Conservation (phyloP, 306 rosid species). For the Erythrophleum fordii region DNA sequence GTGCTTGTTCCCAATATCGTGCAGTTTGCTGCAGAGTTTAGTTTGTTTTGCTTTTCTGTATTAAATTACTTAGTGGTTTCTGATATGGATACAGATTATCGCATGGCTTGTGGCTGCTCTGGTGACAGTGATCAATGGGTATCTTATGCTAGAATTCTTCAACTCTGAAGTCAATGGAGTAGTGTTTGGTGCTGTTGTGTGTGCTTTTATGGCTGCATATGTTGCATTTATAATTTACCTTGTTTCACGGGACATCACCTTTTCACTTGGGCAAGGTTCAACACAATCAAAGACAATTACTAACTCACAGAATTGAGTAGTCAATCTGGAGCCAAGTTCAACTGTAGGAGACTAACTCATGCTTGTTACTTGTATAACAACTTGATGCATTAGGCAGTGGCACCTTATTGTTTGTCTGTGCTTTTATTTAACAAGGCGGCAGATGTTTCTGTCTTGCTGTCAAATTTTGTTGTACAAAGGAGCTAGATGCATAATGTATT, state of each 20-base stretch:
- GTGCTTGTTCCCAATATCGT: too few species aligned
- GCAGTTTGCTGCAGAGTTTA: too few species aligned
- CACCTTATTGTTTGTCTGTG: slow-evolving; percentile 18
- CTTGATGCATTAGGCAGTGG: slow-evolving; percentile 26
- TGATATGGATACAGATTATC: too few species aligned
- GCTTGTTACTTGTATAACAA: slow-evolving; percentile 40
- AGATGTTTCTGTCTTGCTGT: slow-evolving; percentile 30
- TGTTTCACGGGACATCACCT: slow-evolving; percentile 48
- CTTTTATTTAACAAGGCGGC: slow-evolving; percentile 23
- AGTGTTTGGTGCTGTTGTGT: too few species aligned
- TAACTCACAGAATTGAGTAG: slow-evolving; percentile 47
- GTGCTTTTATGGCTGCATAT: too few species aligned
- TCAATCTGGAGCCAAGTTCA: slow-evolving; percentile 10
- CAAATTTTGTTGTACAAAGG: slow-evolving; percentile 33
- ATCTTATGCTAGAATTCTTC: too few species aligned
- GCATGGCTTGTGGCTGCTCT: too few species aligned
- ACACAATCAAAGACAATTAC: slow-evolving; percentile 45
- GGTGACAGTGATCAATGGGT: too few species aligned
- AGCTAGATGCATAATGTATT: slow-evolving; percentile 32
- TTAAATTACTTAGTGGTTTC: too few species aligned
- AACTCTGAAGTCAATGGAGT: too few species aligned
- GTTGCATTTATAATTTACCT: slow-evolving; percentile 85
- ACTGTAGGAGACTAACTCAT: not conserved
- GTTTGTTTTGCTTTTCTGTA: too few species aligned
- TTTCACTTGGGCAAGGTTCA: slow-evolving; percentile 51